These are phyloP conservation scores for Lobosporangium transversale DNA, from an alignment of 192 early-diverging fungal species.

Conservation along the genomic window DNA sequence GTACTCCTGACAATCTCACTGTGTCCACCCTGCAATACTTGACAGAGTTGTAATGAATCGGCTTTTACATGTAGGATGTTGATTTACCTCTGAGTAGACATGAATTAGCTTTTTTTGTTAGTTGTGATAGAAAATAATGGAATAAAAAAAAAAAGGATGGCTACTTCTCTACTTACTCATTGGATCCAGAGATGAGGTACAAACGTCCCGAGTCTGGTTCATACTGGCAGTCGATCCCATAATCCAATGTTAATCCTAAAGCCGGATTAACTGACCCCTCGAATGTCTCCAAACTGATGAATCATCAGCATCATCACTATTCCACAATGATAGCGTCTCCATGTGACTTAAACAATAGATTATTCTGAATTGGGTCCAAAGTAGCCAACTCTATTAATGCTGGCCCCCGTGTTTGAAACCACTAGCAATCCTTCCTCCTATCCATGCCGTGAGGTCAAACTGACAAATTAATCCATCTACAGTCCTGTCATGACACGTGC, in stretches of 20 bases:
- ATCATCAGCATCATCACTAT: slow-evolving; percentile 61
- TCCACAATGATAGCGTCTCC: slow-evolving; percentile 90
- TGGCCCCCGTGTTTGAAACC: slow-evolving; percentile 84
- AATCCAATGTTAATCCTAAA: slow-evolving; percentile 70
- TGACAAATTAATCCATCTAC: slow-evolving; percentile 83
- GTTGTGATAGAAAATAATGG: too few species aligned
- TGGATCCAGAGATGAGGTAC: slow-evolving; percentile 83
- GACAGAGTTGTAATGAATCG: slow-evolving; percentile 77
- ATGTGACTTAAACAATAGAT: slow-evolving; percentile 89
- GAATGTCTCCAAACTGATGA: slow-evolving; percentile 87
- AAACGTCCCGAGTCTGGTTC: slow-evolving; percentile 73
- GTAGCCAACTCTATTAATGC: slow-evolving; percentile 87
- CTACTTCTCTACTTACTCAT: slow-evolving; percentile 58
- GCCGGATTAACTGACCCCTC: slow-evolving; percentile 59
- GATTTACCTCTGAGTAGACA: slow-evolving; percentile 83
- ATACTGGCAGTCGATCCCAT: slow-evolving; percentile 86
- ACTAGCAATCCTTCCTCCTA: slow-evolving; percentile 88
- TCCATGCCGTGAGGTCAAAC: slow-evolving; percentile 74
- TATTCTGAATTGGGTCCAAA: slow-evolving; percentile 93
- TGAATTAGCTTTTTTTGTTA: too few species aligned
- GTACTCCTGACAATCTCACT: slow-evolving; percentile 86
- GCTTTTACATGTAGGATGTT: slow-evolving; percentile 84
- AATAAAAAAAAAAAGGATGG: slow-evolving; percentile 7
- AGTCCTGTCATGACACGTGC: slow-evolving; percentile 71
- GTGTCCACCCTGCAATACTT: slow-evolving; percentile 82